Base-by-base conservation (phyloP, 257 asterid species). In the Gynochthodes officinalis region DNA sequence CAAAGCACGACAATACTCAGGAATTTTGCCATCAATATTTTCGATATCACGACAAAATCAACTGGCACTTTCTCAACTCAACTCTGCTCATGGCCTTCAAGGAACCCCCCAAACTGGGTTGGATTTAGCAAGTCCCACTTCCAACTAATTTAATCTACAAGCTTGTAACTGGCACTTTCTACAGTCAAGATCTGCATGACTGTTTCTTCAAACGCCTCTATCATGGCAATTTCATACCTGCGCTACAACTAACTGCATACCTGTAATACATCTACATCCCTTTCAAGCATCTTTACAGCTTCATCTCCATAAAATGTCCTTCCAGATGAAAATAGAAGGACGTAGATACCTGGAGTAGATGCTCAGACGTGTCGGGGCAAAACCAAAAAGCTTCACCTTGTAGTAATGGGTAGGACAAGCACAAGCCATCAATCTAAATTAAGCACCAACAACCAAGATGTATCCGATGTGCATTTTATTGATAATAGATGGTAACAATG, bases 11-110 rank as follows among this genome's bases (percentile, higher is more conserved):
- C 53, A 48, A 50, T 18, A 50, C 25, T 50, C 23, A 2, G 19
- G 57, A 50, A 18, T 50, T 50, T 25, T 50, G 48, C 58, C 42
- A 40, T 61, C 63, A 72, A 62, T 12, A 52, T 39, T 53, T 48
- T 62, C 49, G 64, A 73, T n/a, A 11, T 19, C 32, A 8, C 23
- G 11, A 58, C 63, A 32, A 49, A 72, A 61, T 15, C 42, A 11
- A 7, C 33, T 21, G 43, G 48, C 44, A 48, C 55, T n/a, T n/a
- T n/a, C n/a, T n/a, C n/a, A n/a, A n/a, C n/a, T n/a, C n/a, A n/a
- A n/a, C 44, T 46, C 35, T 7, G 40, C 72, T 27, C 50, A 9
- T 37, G 42, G 71, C 69, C 32, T 27, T 16, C 21, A 11, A 3
- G 19, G 69, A 4, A 59, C 14, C 43, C 58, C 42, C 57, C 67